A percentile compares a stretch with the other conserved stretches of the same genome.
Conservation (phyloP, 2,329 filamentous ascomycete genomes). For the Ophiosphaerella herpotricha region DNA sequence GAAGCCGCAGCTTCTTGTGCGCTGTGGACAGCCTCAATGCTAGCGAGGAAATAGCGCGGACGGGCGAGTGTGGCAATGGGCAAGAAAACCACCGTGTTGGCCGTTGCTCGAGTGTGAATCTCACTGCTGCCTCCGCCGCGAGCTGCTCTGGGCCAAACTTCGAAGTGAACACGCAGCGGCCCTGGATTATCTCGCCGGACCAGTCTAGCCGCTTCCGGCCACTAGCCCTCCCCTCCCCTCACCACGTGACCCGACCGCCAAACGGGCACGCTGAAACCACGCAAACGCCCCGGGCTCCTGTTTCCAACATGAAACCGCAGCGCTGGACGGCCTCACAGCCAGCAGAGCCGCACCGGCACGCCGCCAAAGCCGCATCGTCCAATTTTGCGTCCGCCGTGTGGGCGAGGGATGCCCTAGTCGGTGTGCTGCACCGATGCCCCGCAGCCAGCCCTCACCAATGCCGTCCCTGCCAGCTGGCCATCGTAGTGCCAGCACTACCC, state of each 20-base stretch:
- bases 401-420: conserved; percentile 23
- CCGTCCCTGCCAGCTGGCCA: conserved; percentile 38
- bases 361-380: conserved; percentile 16
- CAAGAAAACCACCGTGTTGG: conserved; percentile 26
- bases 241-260: conserved; percentile 13
- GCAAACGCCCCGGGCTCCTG: conserved; percentile 2
- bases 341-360: conserved; percentile 31
- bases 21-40: conserved; percentile 36
- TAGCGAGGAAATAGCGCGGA: conserved; percentile 15
- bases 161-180: conserved; percentile 40
- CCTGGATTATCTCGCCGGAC: conserved; percentile 16
- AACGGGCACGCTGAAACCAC: conserved; percentile 2
- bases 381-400: conserved; percentile 25
- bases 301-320: neutral
- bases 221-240: conserved; percentile 17
- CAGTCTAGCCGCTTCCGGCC: conserved; percentile 7
- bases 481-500: conserved; percentile 40
- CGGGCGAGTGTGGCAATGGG: conserved; percentile 10
- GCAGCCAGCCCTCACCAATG: conserved; percentile 33
- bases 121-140: conserved; percentile 31
- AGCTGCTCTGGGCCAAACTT: conserved; percentile 41
- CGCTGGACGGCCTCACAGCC: neutral
- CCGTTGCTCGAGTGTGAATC: conserved; percentile 12
- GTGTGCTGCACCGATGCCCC: conserved; percentile 35
- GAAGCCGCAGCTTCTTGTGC: conserved; percentile 51